A percentile compares a stretch with the other conserved stretches of the same genome.
These are phyloP conservation scores for Podila clonocystis DNA, from an alignment of 192 early-diverging fungal genomes.

Conservation along the genomic window DNA sequence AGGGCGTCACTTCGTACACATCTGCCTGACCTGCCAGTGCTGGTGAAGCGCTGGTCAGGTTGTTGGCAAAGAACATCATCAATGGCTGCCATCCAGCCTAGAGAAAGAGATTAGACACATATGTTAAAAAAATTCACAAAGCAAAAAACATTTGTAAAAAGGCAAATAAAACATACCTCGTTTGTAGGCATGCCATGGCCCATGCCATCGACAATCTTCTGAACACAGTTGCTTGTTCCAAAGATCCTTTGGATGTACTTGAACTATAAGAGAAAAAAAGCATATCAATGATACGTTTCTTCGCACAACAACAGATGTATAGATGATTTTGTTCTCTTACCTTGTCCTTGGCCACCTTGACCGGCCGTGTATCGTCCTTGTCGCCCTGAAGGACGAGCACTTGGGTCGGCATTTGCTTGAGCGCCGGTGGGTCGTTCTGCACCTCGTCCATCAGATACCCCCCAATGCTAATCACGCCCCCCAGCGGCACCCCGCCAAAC, in stretches of 20 bases:
- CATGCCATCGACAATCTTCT: slow-evolving; percentile 64
- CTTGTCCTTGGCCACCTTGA: slow-evolving; percentile 51
- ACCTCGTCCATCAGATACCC: slow-evolving; percentile 65
- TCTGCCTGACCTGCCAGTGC: slow-evolving; percentile 72
- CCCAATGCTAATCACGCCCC: slow-evolving; percentile 68
- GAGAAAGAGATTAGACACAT: no score
- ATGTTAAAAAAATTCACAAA: slow-evolving; percentile 3
- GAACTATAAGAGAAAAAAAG: not conserved
- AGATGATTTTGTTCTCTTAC: slow-evolving; percentile 18
- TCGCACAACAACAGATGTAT: not conserved
- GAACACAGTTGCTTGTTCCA: slow-evolving; percentile 35
- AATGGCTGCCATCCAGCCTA: slow-evolving; percentile 69
- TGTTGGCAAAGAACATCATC: slow-evolving; percentile 69
- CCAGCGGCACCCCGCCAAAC: slow-evolving; percentile 58
- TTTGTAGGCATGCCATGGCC: slow-evolving; percentile 68
- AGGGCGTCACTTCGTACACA: slow-evolving; percentile 62
- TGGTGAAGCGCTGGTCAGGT: slow-evolving; percentile 61
- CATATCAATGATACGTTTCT: no score
- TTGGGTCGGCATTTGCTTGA: slow-evolving; percentile 36
- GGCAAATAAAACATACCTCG: slow-evolving; percentile 42
- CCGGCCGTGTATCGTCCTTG: slow-evolving; percentile 57
- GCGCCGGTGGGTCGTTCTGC: slow-evolving; percentile 26
- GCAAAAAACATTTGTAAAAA: not conserved
- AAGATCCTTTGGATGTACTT: slow-evolving; percentile 49
- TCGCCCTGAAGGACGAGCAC: slow-evolving; percentile 71